Conservation (phyloP, 2,329 filamentous ascomycete species). For the Orbilia javanica region DNA sequence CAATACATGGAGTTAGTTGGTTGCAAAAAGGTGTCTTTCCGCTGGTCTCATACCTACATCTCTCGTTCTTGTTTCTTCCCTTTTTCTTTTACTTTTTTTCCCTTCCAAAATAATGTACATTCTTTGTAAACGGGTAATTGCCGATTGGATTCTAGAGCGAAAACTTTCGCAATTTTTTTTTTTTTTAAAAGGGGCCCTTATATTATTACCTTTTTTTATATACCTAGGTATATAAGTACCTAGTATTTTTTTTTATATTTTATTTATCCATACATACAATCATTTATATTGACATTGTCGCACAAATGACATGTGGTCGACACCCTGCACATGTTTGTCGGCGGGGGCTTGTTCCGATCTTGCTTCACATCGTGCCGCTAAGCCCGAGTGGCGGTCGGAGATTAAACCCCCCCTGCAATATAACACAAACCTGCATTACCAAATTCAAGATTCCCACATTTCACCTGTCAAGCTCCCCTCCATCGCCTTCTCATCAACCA, state of each 20-base stretch:
- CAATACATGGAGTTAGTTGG: constrained; percentile 58
- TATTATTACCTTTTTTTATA: neutral
- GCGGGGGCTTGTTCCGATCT: neutral
- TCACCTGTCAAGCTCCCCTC: constrained; percentile 2
- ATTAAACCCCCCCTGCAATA: constrained; percentile 9
- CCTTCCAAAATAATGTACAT: constrained; percentile 43
- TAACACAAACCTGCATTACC: constrained; percentile 17
- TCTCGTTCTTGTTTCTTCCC: neutral
- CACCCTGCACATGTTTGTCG: neutral
- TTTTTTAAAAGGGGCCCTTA: neutral
- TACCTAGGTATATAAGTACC: too few relatives aligned
- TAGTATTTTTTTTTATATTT: too few relatives aligned
- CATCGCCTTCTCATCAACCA: neutral
- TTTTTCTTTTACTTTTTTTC: neutral
- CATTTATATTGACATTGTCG: too few relatives aligned
- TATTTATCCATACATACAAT: too few relatives aligned
- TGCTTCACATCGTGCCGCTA: constrained; percentile 14
- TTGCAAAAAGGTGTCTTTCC: constrained; percentile 49
- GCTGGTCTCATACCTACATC: constrained; percentile 9
- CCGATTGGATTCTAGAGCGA: constrained; percentile 31
- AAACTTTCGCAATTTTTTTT: neutral
- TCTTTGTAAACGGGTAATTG: constrained; percentile 30
- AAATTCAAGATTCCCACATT: constrained; percentile 25
- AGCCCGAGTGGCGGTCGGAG: constrained; percentile 53
- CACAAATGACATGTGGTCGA: neutral